Percentiles rank a stretch among this genome's conserved stretches.
These are phyloP conservation scores for Protomyces macrosporus DNA, from an alignment of 1,139 yeast genomes.

Conservation along the genomic window DNA sequence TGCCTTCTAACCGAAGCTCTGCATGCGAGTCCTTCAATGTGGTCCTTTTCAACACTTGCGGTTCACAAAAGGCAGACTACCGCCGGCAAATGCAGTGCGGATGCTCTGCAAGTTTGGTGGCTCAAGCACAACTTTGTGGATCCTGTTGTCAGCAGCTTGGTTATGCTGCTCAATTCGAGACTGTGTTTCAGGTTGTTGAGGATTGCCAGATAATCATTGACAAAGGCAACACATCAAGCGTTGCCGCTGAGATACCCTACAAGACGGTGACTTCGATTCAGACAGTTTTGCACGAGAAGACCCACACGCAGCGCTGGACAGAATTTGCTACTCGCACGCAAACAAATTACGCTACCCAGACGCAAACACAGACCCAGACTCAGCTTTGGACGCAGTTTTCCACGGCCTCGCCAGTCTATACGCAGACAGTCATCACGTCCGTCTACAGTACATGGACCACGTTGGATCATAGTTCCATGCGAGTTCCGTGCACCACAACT, in stretches of 20 bases:
- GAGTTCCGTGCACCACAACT: not conserved
- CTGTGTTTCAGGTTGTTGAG: slow-evolving; percentile 2
- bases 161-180: not conserved
- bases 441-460: not conserved
- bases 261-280: not conserved
- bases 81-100: slow-evolving; percentile 15
- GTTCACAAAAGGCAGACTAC: not conserved
- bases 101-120: slow-evolving; percentile 6
- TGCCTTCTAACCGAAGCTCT: not conserved
- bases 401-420: not conserved
- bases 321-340: not conserved
- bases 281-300: not conserved
- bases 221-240: slow-evolving; percentile 14
- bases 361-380: not conserved
- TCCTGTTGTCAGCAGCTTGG: slow-evolving; percentile 10
- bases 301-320: not conserved
- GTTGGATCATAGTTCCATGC: not conserved
- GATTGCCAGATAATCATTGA: slow-evolving; percentile 3
- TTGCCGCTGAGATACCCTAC: slow-evolving; percentile 1
- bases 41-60: slow-evolving; percentile 16
- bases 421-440: not conserved
- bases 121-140: slow-evolving; percentile 2
- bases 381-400: not conserved
- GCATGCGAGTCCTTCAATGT: slow-evolving; percentile 12
- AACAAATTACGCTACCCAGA: not conserved